A percentile compares a stretch with the other conserved stretches of the same genome.
Conservation (phyloP, 2,329 filamentous ascomycete genomes). For the Bipolaris sorokiniana region DNA sequence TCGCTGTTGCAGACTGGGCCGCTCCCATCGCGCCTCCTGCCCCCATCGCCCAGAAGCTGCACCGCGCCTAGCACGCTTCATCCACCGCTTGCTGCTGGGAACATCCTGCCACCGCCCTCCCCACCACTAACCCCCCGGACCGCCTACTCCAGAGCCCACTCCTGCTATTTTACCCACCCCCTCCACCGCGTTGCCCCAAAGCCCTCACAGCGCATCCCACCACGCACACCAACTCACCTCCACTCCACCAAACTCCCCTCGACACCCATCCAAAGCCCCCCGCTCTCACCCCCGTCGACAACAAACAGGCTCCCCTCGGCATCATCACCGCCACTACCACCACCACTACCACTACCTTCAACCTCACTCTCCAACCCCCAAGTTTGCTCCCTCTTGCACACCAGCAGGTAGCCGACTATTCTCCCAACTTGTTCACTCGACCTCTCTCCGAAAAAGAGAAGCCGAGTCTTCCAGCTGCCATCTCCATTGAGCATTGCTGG, state of each 20-base stretch:
- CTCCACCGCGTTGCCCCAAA: conserved; percentile 29
- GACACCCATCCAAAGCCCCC: conserved; percentile 5
- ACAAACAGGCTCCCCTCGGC: conserved; percentile 26
- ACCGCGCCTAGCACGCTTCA: conserved; percentile 14
- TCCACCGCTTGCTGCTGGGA: conserved; percentile 15
- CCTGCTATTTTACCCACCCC: conserved; percentile 30
- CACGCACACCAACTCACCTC: neutral
- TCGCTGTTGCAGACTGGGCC: conserved; percentile 6
- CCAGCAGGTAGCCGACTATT: conserved; percentile 19
- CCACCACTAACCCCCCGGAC: conserved; percentile 34
- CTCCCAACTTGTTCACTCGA: conserved; percentile 1
- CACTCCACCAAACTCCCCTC: conserved; percentile 3
- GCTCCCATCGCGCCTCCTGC: conserved; percentile 4
- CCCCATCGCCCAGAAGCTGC: conserved; percentile 14
- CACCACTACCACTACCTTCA: conserved; percentile 16
- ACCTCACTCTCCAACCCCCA: conserved; percentile 5
- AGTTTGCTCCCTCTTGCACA: conserved; percentile 27
- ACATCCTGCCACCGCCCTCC: conserved; percentile 32
- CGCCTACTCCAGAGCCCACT: conserved; percentile 31
- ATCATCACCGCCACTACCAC: conserved; percentile 1
- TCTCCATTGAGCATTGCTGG: conserved; percentile 19
- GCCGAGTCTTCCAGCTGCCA: conserved; percentile 13
- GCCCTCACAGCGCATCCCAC: conserved; percentile 22
- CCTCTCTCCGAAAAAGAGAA: conserved; percentile 15
- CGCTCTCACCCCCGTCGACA: conserved; percentile 26